phyloP scores from a whole-genome alignment of 345 rosid genomes.

The Alliaria petiolata region DNA sequence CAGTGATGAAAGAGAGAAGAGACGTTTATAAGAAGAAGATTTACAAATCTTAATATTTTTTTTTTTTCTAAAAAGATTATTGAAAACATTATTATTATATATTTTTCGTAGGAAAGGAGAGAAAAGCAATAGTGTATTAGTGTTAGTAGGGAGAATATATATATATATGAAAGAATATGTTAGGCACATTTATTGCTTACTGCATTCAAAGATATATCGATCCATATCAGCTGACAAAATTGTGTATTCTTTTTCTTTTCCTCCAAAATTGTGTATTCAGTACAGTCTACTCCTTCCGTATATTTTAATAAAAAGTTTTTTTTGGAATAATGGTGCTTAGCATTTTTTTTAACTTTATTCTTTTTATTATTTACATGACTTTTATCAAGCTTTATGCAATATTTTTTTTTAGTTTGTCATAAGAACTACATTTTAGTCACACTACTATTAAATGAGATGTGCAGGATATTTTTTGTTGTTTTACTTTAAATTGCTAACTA shows the following conservation, averaged over 20 bases:
- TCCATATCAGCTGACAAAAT: conserved; percentile 20
- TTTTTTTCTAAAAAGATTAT: not conserved
- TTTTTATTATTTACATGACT: not conserved
- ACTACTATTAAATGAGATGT: not conserved
- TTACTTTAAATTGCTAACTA: not conserved
- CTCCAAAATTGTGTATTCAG: conserved; percentile 6
- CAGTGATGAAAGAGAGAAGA: conserved; percentile 21
- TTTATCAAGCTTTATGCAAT: not conserved
- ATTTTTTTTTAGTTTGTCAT: not conserved
- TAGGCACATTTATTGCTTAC: conserved; percentile 27
- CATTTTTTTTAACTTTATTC: too few species aligned
- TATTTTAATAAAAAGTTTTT: not conserved
- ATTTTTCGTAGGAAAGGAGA: conserved; percentile 30
- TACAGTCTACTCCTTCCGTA: conserved; percentile 10
- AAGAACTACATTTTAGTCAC: not conserved
- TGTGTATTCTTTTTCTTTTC: not conserved
- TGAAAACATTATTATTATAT: conserved; percentile 14
- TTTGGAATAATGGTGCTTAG: not conserved
- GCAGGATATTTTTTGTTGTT: not conserved
- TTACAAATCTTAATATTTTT: not conserved
- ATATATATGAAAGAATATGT: conserved; percentile 17
- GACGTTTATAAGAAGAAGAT: conserved; percentile 13
- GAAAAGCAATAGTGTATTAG: conserved; percentile 37
- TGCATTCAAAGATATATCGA: conserved; percentile 20
- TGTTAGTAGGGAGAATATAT: conserved; percentile 10